Base-by-base conservation (phyloP, 768 basidiomycete species). In the Mycena olivaceomarginata region DNA sequence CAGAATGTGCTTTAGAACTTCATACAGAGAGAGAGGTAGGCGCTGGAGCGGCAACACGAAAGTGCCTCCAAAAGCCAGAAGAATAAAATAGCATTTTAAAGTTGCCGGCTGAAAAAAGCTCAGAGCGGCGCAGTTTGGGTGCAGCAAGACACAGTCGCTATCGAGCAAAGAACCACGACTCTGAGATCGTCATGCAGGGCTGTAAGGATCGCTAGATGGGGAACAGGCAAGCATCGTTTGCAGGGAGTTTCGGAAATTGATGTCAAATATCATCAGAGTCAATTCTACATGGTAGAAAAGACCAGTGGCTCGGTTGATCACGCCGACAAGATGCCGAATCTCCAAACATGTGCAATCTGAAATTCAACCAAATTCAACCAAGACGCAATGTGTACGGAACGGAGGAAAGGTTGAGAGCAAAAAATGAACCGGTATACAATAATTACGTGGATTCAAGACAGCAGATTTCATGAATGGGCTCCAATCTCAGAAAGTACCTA, bases 261-360 rank as follows among this genome's bases (percentile, higher is more conserved):
- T 25, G 25, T 66, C 66, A 69, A 40, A 67, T 39, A 76, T 71
- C 75, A 46, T 70, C 70, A 53, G 75, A 71, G 75, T 65, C 65
- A 71, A 71, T 71, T 59, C 64, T 48, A 59, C 57, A 56, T 51
- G 18, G 59, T 5, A n/a, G 22, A 11, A 66, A 74, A 64, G 69
- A 31, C 43, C 20, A 59, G 25, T 20, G 20, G 15, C 8, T 25
- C 22, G 16, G 16, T 11, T 16, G 57, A 46, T 64, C 37, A 70
- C 16, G 63, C 69, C 39, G 67, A 8, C 0, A 1, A 45, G 65
- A 39, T 67, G 67, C 67, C 51, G 45, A 71, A 2, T 12, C 0
- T 60, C 48, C 59, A 75, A 75, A 75, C 62, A 75, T 45, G 41
- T 15, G 16, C 67, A 75, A 68, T 31, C 40, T 53, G 25, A 45